These are phyloP conservation scores for Entoloma clypeatum DNA, from an alignment of 1,284 basidiomycete species.

Conservation along the genomic window DNA sequence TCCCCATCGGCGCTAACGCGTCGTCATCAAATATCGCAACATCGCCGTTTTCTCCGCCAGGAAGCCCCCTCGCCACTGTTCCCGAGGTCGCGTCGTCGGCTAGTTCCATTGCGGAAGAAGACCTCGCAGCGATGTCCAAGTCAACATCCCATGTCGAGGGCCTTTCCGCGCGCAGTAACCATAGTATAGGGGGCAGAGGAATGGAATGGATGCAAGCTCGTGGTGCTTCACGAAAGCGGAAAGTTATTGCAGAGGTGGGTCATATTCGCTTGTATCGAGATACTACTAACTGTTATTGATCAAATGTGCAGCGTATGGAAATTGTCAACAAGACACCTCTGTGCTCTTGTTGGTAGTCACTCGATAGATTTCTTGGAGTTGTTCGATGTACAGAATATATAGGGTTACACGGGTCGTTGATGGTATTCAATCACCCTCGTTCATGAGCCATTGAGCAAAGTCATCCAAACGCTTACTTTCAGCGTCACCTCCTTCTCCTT, in stretches of 20 bases:
- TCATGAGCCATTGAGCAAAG: slow-evolving; percentile 85
- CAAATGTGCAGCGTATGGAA: slow-evolving; percentile 58
- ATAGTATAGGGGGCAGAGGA: slow-evolving; percentile 42
- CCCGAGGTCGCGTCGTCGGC: slow-evolving; percentile 48
- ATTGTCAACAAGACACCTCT: slow-evolving; percentile 63
- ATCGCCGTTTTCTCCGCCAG: slow-evolving; percentile 46
- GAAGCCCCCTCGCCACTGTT: slow-evolving; percentile 52
- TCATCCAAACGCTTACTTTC: slow-evolving; percentile 84
- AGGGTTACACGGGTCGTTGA: slow-evolving; percentile 2
- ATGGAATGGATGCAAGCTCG: slow-evolving; percentile 66
- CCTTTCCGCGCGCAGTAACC: slow-evolving; percentile 37
- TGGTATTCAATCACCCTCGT: slow-evolving; percentile 58
- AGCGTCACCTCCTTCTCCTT: slow-evolving; percentile 62
- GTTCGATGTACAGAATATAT: slow-evolving; percentile 14
- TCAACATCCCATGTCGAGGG: slow-evolving; percentile 66
- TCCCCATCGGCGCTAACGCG: slow-evolving; percentile 13
- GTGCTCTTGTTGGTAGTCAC: slow-evolving; percentile 75
- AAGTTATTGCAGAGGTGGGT: slow-evolving; percentile 68
- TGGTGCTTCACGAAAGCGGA: slow-evolving; percentile 49
- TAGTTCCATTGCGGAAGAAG: slow-evolving; percentile 63
- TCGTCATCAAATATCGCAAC: slow-evolving; percentile 29
- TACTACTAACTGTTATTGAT: slow-evolving; percentile 6
- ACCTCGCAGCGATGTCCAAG: slow-evolving; percentile 68
- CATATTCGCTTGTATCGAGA: slow-evolving; percentile 3
- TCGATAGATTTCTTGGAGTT: slow-evolving; percentile 21